Evolutionary conservation across 139 green algal genomes (phyloP).

Genomic region (Ulvella scutata): DNA sequence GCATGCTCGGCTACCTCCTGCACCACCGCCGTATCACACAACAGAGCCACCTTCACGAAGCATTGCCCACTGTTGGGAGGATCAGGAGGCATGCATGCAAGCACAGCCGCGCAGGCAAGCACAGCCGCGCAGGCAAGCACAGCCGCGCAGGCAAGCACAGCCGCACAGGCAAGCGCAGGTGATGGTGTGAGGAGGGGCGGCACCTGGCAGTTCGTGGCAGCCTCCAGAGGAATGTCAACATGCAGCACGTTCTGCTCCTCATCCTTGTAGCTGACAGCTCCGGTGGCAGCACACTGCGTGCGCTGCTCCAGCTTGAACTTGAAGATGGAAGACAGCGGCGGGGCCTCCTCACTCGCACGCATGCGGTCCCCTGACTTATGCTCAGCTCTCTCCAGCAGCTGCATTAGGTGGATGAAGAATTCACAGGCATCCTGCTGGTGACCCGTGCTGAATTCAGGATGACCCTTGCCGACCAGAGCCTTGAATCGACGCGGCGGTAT

Average conservation of each 20-base stretch:
- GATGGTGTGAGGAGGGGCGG: not conserved
- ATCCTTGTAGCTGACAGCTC: constrained; percentile 42
- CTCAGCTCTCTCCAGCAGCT: constrained; percentile 37
- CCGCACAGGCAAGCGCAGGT: too few species aligned
- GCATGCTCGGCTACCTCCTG: constrained; percentile 4
- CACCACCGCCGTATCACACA: too few species aligned
- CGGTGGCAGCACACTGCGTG: constrained; percentile 31
- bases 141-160: too few species aligned
- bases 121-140: too few species aligned
- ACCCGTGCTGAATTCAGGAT: constrained; percentile 73
- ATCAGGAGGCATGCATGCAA: not conserved
- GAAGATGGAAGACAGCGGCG: constrained; percentile 32
- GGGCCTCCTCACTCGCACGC: constrained; percentile 7
- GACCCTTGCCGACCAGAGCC: constrained; percentile 56
- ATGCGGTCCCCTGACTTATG: constrained; percentile 14
- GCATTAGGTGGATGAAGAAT: constrained; percentile 82
- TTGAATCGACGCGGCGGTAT: constrained; percentile 76
- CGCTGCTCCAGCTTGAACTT: constrained; percentile 39
- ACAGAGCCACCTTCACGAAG: too few species aligned
- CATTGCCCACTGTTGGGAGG: too few species aligned
- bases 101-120: too few species aligned
- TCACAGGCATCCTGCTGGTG: constrained; percentile 82
- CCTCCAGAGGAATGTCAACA: constrained; percentile 75
- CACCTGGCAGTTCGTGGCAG: constrained; percentile 68
- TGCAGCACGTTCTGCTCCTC: constrained; percentile 35